Conservation (phyloP, 2,329 filamentous ascomycete genomes). For the Diaporthe citri region DNA sequence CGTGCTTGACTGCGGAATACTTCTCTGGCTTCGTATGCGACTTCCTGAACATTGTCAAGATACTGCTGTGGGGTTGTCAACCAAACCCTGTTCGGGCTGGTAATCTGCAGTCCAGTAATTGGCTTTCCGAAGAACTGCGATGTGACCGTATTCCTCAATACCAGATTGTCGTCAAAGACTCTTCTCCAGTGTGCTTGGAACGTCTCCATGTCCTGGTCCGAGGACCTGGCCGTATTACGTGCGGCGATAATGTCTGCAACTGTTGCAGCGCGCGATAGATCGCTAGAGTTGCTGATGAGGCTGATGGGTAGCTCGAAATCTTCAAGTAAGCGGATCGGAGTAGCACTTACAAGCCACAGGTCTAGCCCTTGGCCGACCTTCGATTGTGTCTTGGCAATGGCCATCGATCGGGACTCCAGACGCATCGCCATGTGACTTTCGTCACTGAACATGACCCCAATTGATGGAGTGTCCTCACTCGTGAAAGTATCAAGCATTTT, state of each 20-base stretch:
- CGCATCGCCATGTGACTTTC: not conserved
- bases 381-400: not conserved
- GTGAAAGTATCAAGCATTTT: not conserved
- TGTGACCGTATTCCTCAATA: not conserved
- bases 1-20: not conserved
- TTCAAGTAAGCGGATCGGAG: not conserved
- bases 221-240: not conserved
- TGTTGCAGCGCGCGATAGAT: not conserved
- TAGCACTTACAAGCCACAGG: not conserved
- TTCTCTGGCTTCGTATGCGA: not conserved
- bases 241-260: not conserved
- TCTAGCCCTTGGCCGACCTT: not conserved
- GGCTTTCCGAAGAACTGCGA: not conserved
- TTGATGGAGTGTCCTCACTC: rapidly evolving
- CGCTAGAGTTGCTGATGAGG: not conserved
- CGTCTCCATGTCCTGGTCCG: not conserved
- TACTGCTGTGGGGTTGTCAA: not conserved
- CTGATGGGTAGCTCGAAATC: not conserved
- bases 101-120: not conserved
- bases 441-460: not conserved
- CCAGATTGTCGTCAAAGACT: not conserved
- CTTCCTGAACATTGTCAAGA: not conserved
- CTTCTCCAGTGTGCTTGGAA: not conserved
- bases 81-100: not conserved
- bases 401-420: not conserved